Percentiles rank a stretch among this genome's conserved stretches.
Conservation (phyloP, 2,329 filamentous ascomycete genomes). For the Nemania diffusa region DNA sequence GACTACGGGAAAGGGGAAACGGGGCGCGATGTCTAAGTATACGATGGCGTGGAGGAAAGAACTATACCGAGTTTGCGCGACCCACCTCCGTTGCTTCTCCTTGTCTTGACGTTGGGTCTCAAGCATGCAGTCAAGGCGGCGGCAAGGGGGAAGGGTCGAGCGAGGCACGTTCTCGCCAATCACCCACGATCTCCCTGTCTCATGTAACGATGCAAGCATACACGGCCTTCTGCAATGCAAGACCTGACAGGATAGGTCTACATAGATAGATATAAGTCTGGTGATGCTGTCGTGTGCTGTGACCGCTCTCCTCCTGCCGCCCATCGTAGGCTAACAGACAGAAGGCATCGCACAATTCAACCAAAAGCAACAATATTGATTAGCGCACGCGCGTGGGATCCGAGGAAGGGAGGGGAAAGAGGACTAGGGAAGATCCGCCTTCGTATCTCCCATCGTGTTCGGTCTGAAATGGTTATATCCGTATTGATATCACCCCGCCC, state of each 20-base stretch:
- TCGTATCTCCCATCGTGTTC: neutral
- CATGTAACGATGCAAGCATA: slow-evolving; percentile 3
- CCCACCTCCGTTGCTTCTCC: slow-evolving; percentile 14
- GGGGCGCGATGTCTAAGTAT: slow-evolving; percentile 11
- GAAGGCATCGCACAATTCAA: neutral
- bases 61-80: slow-evolving; percentile 28
- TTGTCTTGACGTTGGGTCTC: neutral
- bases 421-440: neutral
- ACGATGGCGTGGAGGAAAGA: neutral
- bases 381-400: neutral
- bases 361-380: neutral
- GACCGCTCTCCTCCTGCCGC: neutral
- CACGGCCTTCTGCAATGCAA: neutral
- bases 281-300: neutral
- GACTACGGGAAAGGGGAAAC: slow-evolving; percentile 11
- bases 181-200: neutral
- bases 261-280: neutral
- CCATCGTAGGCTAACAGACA: neutral
- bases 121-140: neutral
- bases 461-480: neutral
- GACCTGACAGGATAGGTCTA: neutral
- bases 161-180: neutral
- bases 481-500: neutral
- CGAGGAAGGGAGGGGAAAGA: neutral
- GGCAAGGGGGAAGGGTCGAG: no score